Percentiles rank a stretch among this genome's conserved stretches.
Conservation (phyloP, 2,329 filamentous ascomycete species). For the Nemania abortiva region DNA sequence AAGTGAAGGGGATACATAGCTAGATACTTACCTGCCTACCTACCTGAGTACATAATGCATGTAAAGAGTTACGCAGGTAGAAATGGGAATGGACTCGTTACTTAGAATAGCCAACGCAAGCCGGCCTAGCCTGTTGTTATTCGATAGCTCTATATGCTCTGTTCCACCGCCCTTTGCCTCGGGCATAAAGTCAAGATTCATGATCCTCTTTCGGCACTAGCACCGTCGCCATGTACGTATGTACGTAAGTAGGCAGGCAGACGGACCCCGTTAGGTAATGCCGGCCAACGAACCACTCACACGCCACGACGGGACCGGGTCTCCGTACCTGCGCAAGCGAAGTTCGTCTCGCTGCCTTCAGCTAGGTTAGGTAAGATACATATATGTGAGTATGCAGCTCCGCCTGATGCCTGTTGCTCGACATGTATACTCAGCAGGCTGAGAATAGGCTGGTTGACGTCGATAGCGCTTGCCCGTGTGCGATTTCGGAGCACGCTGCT, state of each 20-base stretch:
- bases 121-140: background rate
- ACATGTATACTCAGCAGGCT: background rate
- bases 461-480: background rate
- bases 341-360: slow-evolving; percentile 17
- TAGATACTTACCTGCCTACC: background rate
- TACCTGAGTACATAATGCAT: slow-evolving; percentile 14
- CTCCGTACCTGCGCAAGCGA: slow-evolving; percentile 30
- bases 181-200: background rate
- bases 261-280: background rate
- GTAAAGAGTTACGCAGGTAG: slow-evolving; percentile 4
- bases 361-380: slow-evolving; percentile 25
- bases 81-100: background rate
- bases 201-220: background rate
- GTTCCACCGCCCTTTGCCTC: background rate
- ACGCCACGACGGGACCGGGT: background rate
- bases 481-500: background rate
- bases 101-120: slow-evolving; percentile 2
- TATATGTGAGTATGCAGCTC: background rate
- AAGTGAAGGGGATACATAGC: slow-evolving; percentile 55
- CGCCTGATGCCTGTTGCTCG: background rate
- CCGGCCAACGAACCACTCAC: background rate
- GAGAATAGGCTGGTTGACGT: background rate
- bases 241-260: background rate
- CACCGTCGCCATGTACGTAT: background rate
- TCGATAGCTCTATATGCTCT: background rate